phyloP scores from a whole-genome alignment of 2,329 filamentous ascomycete genomes.

The Xylariaceae sp. region DNA sequence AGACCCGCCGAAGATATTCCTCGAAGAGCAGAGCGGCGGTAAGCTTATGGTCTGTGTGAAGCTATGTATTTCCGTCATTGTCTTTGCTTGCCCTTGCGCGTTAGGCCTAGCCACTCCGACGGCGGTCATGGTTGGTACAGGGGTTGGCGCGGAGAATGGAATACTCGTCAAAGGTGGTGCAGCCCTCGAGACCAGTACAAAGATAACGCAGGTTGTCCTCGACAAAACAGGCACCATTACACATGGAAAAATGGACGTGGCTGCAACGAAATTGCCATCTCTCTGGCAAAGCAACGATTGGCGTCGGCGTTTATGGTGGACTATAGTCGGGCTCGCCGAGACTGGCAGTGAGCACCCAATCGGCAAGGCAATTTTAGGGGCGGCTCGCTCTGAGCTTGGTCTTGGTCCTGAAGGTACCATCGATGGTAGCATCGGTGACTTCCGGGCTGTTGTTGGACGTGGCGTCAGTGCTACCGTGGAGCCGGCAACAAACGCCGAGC shows the following conservation, averaged over 20 bases:
- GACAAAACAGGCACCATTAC: conserved; percentile 97
- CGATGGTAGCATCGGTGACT: conserved; percentile 80
- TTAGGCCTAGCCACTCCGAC: conserved; percentile 95
- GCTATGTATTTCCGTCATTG: conserved; percentile 96
- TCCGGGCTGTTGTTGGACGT: conserved; percentile 76
- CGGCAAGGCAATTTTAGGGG: conserved; percentile 76
- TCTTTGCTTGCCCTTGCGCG: conserved; percentile 95
- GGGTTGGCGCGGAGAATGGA: conserved; percentile 88
- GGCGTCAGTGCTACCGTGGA: conserved; percentile 81
- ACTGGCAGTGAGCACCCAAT: conserved; percentile 95
- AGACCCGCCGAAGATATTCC: conserved; percentile 85
- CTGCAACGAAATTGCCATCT: conserved; percentile 61
- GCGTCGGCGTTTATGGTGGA: conserved; percentile 82
- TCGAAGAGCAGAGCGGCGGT: conserved; percentile 74
- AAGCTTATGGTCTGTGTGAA: conserved; percentile 96
- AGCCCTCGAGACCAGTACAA: conserved; percentile 84
- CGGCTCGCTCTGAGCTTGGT: conserved; percentile 71
- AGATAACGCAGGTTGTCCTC: conserved; percentile 82
- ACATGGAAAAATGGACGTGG: conserved; percentile 90
- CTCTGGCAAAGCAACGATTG: conserved; percentile 66
- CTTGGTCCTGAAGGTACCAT: conserved; percentile 68
- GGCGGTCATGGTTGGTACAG: conserved; percentile 98
- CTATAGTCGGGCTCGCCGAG: conserved; percentile 90
- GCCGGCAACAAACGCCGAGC: conserved; percentile 64
- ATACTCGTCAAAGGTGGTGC: conserved; percentile 98